phyloP scores from a whole-genome alignment of 148 eudicot genomes.

The Vaccinium darrowii region DNA sequence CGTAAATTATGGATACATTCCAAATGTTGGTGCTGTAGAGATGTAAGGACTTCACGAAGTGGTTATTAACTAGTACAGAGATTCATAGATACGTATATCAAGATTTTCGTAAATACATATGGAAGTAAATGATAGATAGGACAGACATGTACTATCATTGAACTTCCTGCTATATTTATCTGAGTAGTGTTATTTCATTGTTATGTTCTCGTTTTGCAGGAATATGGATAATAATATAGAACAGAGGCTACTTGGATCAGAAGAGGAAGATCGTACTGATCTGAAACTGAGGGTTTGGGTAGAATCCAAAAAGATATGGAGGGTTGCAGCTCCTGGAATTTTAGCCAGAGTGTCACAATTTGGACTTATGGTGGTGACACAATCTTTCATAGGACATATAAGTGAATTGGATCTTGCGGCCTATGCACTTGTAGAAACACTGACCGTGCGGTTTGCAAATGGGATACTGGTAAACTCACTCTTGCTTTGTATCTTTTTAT shows the following conservation, averaged over 20 bases:
- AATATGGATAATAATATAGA: constrained; percentile 22
- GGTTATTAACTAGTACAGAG: background rate
- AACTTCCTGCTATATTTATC: background rate
- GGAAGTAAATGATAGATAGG: background rate
- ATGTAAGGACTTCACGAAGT: background rate
- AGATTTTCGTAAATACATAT: background rate
- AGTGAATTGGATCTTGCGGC: constrained; percentile 63
- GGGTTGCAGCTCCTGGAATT: constrained; percentile 62
- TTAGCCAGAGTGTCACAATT: constrained; percentile 47
- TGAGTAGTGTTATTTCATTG: background rate
- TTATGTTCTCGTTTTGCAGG: background rate
- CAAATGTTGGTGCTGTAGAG: background rate
- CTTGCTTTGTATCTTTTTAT: background rate
- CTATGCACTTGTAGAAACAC: constrained; percentile 62
- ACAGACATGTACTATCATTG: background rate
- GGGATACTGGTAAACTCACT: constrained; percentile 51
- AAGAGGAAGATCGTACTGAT: constrained; percentile 26
- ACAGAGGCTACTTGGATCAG: constrained; percentile 37
- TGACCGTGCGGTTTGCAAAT: constrained; percentile 48
- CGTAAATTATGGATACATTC: background rate
- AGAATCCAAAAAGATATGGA: constrained; percentile 66
- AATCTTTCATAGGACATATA: constrained; percentile 60
- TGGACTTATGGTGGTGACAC: constrained; percentile 62
- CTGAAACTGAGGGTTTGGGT: constrained; percentile 39
- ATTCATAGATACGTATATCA: background rate